Evolutionary conservation across 176 grass and related monocot species (phyloP), one percentile per base, ranked within the genome.

Genomic region (Pharus latifolius): DNA sequence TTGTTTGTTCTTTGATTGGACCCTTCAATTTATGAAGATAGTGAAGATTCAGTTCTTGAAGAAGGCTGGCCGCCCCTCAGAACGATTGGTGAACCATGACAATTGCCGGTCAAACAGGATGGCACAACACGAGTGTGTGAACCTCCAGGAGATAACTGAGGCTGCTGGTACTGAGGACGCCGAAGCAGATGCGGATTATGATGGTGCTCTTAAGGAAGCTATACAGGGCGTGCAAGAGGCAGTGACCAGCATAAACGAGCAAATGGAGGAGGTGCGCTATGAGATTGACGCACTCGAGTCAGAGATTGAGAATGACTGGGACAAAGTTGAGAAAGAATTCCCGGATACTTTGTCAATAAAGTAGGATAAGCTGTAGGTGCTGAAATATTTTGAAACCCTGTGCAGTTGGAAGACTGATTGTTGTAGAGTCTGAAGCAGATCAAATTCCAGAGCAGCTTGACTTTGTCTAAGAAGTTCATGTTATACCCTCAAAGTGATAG

Each of bases 1-100:
- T 12, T 67, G 7, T 40, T 63, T 66, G 11, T 74, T 57, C 38
- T 19, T 34, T 60, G 44, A 23, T 78, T 83, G 67, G 64, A 23
- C 32, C 79, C 37, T 23, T 26, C 48, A 45, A 19, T 55, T 55
- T 19, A 37, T 29, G 7, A 79, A 92, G 95, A 93, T 87, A 42
- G 84, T 74, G 0, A 83, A 79, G 76, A 83, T 98, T 78, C 95
- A 98, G 85, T 81, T 98, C 11, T 50, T 93, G 14, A 98, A 98
- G 53, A 93, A 93, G 67, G 84, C 90, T 10, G 84, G 95, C 24
- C 84, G 82, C 35, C 95, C 84, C 29, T 98, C 90, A 2, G 90
- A 93, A 52, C 70, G 95, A 41, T 40, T 85, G 19, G 81, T 86
- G 51, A 93, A 67, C 63, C 90, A 98, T 33, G 83, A 71, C 16